Base-by-base conservation (phyloP, 768 basidiomycete genomes). In the Pleurotus eryngii region DNA sequence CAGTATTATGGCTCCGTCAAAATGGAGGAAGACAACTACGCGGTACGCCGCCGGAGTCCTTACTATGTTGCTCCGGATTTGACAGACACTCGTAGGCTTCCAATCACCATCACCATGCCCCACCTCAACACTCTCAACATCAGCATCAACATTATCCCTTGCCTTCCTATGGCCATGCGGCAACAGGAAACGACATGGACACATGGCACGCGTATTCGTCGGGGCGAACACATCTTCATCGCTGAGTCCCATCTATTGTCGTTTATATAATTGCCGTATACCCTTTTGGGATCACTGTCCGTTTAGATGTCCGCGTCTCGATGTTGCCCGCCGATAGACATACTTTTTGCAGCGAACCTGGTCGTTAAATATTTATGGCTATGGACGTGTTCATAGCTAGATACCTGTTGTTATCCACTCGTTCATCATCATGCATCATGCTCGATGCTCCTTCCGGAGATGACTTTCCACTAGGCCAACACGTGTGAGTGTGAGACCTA, bases 121-220 rank as follows among this genome's bases (percentile, higher is more conserved):
- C 69, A 45, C 72, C 65, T 26, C 70, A 58, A n/a, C 68, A 74
- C 55, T 69, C 75, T 3, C 71, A 69, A 39, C 73, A 58, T n/a
- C 68, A 74, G 54, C 69, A 74, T 4, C 71, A 69, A 40, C 73
- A 78, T 63, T 76, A 81, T 68, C 69, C 80, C 45, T 64, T 83
- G 48, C 77, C 78, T 5, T 72, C 81, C 0, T 83, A 82, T 60
- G 71, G 81, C 43, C 76, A 78, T 63, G 70, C 72, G 15, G 68
- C 70, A 64, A 74, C 71, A 49, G 71, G 74, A 37, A 76, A 70
- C 61, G 72, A 75, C 55, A 77, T 86, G 68, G 82, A 85, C 68
- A 76, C 65, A 42, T 88, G 86, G 86, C 82, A 86, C 61, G 66
- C 75, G 4, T 87, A 87, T 57, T 85, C 85, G 47, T 82, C 86